A percentile compares a stretch with the other conserved stretches of the same genome.
These are phyloP conservation scores for Corylus avellana DNA, from an alignment of 306 rosid genomes.

Conservation along the genomic window DNA sequence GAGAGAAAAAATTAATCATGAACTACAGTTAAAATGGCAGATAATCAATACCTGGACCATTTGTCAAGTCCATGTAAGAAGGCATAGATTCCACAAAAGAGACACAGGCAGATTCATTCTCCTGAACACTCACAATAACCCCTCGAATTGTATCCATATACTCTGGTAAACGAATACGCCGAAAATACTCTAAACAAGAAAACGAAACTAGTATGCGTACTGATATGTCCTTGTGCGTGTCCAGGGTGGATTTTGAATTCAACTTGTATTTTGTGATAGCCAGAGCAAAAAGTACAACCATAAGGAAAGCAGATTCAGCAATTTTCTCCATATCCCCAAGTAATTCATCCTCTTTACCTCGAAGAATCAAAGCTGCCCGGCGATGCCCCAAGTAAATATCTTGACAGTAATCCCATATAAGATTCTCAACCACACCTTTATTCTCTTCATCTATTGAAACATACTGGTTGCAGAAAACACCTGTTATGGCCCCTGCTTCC, in stretches of 20 bases:
- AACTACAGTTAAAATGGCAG: conserved; percentile 3
- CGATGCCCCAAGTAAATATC: conserved; percentile 65
- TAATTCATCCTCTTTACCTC: conserved; percentile 50
- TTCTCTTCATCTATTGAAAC: conserved; percentile 60
- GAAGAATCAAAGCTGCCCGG: conserved; percentile 54
- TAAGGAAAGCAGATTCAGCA: conserved; percentile 84
- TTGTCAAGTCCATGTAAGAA: conserved; percentile 63
- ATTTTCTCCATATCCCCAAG: conserved; percentile 67
- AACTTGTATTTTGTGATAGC: conserved; percentile 78
- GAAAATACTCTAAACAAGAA: conserved; percentile 87
- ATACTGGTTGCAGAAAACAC: conserved; percentile 76
- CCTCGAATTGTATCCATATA: conserved; percentile 85
- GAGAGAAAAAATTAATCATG: not conserved
- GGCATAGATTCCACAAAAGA: conserved; percentile 77
- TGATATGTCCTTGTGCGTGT: conserved; percentile 52
- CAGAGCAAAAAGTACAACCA: conserved; percentile 82
- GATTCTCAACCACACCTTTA: conserved; percentile 62
- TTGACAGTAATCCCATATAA: conserved; percentile 71
- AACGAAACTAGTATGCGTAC: conserved; percentile 70
- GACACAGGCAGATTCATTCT: conserved; percentile 67
- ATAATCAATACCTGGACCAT: conserved; percentile 61
- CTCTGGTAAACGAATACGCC: conserved; percentile 86
- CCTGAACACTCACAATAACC: conserved; percentile 72
- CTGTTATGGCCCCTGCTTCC: conserved; percentile 77
- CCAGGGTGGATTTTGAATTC: conserved; percentile 49